Evolutionary conservation across 2,329 filamentous ascomycete genomes (phyloP), one percentile per base, ranked within the genome.

Genomic region (Fusarium sp.): DNA sequence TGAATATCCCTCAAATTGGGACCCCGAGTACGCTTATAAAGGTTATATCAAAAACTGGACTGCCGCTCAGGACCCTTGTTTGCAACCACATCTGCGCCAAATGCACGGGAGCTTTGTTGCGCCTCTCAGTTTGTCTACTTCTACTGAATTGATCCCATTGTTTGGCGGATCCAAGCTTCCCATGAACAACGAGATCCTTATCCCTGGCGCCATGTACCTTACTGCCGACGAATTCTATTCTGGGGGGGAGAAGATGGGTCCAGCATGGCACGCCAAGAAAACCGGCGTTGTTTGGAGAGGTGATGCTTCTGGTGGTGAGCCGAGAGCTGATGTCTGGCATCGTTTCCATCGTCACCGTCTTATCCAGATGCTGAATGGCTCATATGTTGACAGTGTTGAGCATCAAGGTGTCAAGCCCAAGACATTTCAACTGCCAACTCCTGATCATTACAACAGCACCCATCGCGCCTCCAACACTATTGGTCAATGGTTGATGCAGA

Each of bases 291-390:
- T 91, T 41, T 93, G 91, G 91, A 89, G 91, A 42, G 91, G 91
- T 51, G 88, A 89, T 5, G 90, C 89, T 7, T 91, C 90, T 13
- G 91, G 90, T 7, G 91, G 90, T 4, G 83, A 85, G 35, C 81
- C 85, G 51, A 82, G 82, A 63, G 76, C 77, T n/a, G 79, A 89
- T 49, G 92, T 88, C 69, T 94, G 92, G 91, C 85, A 85, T 39
- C 88, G 89, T 41, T 92, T 93, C 75, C 92, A 94, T 70, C 90
- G 92, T n/a, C 91, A 93, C 75, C 90, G 92, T 8, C 89, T 94
- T 66, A 84, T 93, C 33, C 85, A 90, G 66, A 92, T 93, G 90
- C 83, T 92, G 54, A 93, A 94, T 75, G 87, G 87, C 14, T 91
- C 90, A 3, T 86, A 84, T 24, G 88, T 91, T 28, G 79, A 80